Percentiles rank a stretch among this genome's conserved stretches.
phyloP scores from a whole-genome alignment of 768 basidiomycete species.

The Rhodocollybia butyracea region DNA sequence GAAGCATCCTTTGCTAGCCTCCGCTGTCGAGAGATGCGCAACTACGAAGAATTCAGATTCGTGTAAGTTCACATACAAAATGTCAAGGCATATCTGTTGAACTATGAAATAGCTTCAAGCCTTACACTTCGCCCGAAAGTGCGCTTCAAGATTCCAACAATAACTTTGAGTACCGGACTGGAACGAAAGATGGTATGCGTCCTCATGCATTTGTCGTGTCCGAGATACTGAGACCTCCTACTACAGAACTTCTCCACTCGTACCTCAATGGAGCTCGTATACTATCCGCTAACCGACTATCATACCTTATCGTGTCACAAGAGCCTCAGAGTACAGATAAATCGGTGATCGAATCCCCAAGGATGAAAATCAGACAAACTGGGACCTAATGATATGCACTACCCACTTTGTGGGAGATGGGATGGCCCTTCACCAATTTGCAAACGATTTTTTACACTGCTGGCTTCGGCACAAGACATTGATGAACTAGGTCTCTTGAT shows the following conservation, averaged over 20 bases:
- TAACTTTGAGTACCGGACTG: constrained; percentile 46
- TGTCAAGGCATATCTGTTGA: neutral
- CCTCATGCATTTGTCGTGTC: constrained; percentile 9
- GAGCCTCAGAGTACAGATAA: neutral
- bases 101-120: constrained; percentile 37
- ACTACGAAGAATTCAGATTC: constrained; percentile 65
- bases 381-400: constrained; percentile 69
- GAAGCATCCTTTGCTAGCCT: constrained; percentile 71
- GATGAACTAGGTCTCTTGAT: constrained; percentile 24
- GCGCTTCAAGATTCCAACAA: constrained; percentile 46
- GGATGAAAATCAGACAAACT: constrained; percentile 24
- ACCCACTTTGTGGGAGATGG: constrained; percentile 86
- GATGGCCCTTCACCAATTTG: constrained; percentile 80
- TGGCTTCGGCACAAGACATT: constrained; percentile 27
- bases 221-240: constrained; percentile 7
- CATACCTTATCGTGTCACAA: constrained; percentile 56
- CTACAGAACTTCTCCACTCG: constrained; percentile 53
- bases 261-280: constrained; percentile 80
- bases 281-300: constrained; percentile 62
- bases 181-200: constrained; percentile 62
- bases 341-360: neutral
- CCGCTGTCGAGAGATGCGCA: constrained; percentile 54
- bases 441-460: constrained; percentile 70
- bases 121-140: constrained; percentile 38
- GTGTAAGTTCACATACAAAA: constrained; percentile 39